Conservation (phyloP, 495 filamentous ascomycete species). For the Mycothermus thermophilus region DNA sequence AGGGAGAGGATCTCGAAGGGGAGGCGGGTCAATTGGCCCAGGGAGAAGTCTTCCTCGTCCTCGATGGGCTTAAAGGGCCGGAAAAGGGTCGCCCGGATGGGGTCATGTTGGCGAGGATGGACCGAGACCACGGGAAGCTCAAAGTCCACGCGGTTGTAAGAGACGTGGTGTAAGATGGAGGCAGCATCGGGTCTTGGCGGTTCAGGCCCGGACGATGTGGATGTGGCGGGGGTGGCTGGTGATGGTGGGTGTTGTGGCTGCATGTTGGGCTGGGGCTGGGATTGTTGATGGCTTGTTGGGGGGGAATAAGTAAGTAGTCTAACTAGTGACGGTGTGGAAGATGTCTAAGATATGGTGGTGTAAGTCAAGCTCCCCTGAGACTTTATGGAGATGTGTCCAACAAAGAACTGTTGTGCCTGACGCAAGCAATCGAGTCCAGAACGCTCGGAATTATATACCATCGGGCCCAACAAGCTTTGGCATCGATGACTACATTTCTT, state of each 20-base stretch:
- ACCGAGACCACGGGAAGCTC: conserved; percentile 2
- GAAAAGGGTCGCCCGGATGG: conserved; percentile 1
- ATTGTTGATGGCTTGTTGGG: too few species aligned
- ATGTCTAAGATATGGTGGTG: too few species aligned
- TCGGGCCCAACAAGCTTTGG: too few species aligned
- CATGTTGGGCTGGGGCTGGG: too few species aligned
- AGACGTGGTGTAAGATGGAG: not conserved
- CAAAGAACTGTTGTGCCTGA: too few species aligned
- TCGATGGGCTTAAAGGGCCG: not conserved
- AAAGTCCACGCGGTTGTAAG: conserved; percentile 1
- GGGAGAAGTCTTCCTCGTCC: not conserved
- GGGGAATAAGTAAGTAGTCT: too few species aligned
- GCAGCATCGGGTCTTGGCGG: conserved; percentile 4
- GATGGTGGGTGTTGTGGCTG: not conserved
- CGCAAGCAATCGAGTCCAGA: too few species aligned
- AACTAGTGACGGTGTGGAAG: too few species aligned
- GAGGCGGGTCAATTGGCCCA: not conserved
- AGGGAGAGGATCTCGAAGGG: conserved; percentile 4
- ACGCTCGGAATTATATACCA: too few species aligned
- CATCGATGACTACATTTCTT: too few species aligned
- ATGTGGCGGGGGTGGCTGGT: not conserved
- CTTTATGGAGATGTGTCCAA: too few species aligned
- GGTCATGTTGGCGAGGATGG: conserved; percentile 2
- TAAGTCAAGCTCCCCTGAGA: not conserved
- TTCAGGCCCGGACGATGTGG: not conserved